Percentiles rank a stretch among this genome's conserved stretches.
phyloP scores from a whole-genome alignment of 1,284 basidiomycete genomes.

The Heterobasidion annosum region DNA sequence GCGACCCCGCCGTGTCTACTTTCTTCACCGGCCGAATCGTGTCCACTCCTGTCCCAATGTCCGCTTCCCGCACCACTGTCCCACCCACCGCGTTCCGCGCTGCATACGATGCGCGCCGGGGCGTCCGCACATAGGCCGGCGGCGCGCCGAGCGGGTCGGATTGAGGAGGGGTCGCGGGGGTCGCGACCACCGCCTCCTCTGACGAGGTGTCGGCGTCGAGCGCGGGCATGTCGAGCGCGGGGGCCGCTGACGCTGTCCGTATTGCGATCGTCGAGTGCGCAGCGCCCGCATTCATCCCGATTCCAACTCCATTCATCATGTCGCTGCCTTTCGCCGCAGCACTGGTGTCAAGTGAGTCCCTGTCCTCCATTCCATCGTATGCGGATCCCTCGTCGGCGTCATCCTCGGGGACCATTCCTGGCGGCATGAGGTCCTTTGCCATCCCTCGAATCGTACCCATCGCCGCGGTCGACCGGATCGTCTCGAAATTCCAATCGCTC shows the following conservation, averaged over 20 bases:
- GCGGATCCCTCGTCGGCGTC: slow-evolving; percentile 31
- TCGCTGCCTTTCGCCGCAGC: slow-evolving; percentile 65
- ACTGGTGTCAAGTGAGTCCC: slow-evolving; percentile 45
- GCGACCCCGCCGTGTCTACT: slow-evolving; percentile 70
- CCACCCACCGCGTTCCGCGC: slow-evolving; percentile 61
- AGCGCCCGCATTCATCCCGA: slow-evolving; percentile 42
- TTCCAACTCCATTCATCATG: slow-evolving; percentile 20
- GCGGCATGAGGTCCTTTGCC: slow-evolving; percentile 54
- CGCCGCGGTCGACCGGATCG: slow-evolving; percentile 63
- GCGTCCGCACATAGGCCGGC: slow-evolving; percentile 32
- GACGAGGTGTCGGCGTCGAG: slow-evolving; percentile 28
- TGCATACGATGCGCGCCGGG: slow-evolving; percentile 59
- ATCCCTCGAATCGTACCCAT: slow-evolving; percentile 69
- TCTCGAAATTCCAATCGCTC: slow-evolving; percentile 96
- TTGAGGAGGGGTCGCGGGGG: slow-evolving; percentile 22
- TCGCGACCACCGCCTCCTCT: slow-evolving; percentile 24
- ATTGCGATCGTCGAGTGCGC: slow-evolving; percentile 68
- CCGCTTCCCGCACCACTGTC: slow-evolving; percentile 71
- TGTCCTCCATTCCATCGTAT: slow-evolving; percentile 17
- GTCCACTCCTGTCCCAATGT: slow-evolving; percentile 78
- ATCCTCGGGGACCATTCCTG: slow-evolving; percentile 38
- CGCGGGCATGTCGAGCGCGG: slow-evolving; percentile 31
- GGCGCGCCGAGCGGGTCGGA: slow-evolving; percentile 22
- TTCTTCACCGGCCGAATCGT: slow-evolving; percentile 92
- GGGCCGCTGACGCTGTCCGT: slow-evolving; percentile 27